Percentiles rank a stretch among this genome's conserved stretches.
Evolutionary conservation across 768 basidiomycete genomes (phyloP).

Genomic region (Cantharellus cinnabarinus): DNA sequence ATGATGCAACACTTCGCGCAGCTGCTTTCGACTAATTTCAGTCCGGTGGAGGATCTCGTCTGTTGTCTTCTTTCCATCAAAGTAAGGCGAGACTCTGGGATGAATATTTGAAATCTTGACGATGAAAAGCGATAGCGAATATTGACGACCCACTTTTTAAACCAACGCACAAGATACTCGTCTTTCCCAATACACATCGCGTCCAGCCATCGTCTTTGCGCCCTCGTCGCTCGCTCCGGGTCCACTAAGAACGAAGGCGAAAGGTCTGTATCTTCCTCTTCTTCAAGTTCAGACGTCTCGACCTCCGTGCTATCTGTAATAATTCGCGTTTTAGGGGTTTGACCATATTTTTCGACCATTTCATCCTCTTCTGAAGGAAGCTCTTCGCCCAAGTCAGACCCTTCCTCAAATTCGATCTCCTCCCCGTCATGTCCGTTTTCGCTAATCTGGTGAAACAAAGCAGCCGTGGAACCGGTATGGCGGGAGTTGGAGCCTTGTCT

Average conservation of each 20-base stretch:
- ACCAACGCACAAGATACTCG: constrained; percentile 42
- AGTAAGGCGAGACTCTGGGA: constrained; percentile 70
- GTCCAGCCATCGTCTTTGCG: constrained; percentile 67
- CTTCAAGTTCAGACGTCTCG: neutral
- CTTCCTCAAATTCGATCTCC: constrained; percentile 24
- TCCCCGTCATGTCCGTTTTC: neutral
- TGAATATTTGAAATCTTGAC: neutral
- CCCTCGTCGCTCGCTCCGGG: constrained; percentile 59
- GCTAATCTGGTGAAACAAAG: neutral
- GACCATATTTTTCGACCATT: neutral
- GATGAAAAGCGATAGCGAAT: neutral
- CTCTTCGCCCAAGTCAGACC: constrained; percentile 8
- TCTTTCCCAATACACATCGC: constrained; percentile 80
- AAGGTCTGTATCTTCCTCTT: constrained; percentile 24
- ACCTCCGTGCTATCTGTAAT: neutral
- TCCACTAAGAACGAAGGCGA: constrained; percentile 51
- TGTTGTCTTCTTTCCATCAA: constrained; percentile 79
- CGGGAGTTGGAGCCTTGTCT: neutral
- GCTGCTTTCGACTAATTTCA: constrained; percentile 62
- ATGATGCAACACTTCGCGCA: constrained; percentile 63
- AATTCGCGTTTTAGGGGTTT: neutral
- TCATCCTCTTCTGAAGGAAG: neutral
- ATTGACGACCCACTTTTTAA: constrained; percentile 41
- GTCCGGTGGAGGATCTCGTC: constrained; percentile 88
- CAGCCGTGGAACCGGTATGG: neutral